Base-by-base conservation (phyloP, 2,329 filamentous ascomycete species). In the Fusarium sp. region DNA sequence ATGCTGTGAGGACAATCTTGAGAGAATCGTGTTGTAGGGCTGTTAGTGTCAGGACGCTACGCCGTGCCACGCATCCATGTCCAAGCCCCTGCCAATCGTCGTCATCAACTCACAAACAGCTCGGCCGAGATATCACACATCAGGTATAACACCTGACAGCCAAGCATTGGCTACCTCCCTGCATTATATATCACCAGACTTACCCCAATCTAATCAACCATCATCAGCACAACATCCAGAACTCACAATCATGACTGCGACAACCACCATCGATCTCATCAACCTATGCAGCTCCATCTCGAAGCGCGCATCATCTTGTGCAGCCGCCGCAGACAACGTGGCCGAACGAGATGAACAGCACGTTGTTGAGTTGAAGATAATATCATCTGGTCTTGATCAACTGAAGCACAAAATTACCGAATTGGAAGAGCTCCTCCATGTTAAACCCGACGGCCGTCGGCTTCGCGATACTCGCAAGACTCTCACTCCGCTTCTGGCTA, bases 111-210 rank as follows among this genome's bases (percentile, higher is more conserved):
- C 29, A 10, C 8, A 0, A 33, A 12, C 18, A 25, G n/a, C n/a
- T 33, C 29, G 20, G 29, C 20, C 15, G 29, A 50, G 20, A 14
- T 22, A 50, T 49, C n/a, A 18, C n/a, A 4, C 33, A 6, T 27
- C 13, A 25, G 9, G 15, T n/a, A 9, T n/a, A n/a, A 12, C 33
- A 52, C 10, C 18, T 25, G 38, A 31, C 29, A 17, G 29, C 29
- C 38, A 56, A 17, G 33, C 10, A 11, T 39, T 58, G 35, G 55
- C 45, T 58, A 8, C 44, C 55, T 58, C 55, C 11, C 22, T 5
- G 22, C 42, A 18, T 5, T 38, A 29, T 57, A 49, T 49, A 49
- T 57, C 31, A 11, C 7, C 31, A 36, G 15, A 29, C n/a, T 10
- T 14, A 49, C 8, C 22, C 42, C 22, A 27, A 36, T 7, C 8